These are phyloP conservation scores for Canavalia gladiata DNA, from an alignment of 306 rosid genomes.

Conservation along the genomic window DNA sequence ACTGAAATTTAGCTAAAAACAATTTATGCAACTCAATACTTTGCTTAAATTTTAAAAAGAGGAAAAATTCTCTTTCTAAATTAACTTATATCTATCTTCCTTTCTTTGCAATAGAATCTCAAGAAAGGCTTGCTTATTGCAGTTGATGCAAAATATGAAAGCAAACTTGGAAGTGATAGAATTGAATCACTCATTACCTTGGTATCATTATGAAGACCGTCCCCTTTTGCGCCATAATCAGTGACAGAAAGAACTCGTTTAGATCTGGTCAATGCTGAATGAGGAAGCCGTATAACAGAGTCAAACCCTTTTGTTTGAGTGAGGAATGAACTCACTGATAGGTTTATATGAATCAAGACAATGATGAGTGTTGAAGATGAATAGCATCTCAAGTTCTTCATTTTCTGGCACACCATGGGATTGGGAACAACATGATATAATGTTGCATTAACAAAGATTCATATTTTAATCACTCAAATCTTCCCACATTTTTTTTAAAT, in stretches of 20 bases:
- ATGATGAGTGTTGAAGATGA: slow-evolving; percentile 23
- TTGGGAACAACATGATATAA: too few species aligned
- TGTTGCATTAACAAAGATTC: too few species aligned
- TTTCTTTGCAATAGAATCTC: too few species aligned
- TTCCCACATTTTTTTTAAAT: too few species aligned
- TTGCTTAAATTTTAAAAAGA: too few species aligned
- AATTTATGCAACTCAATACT: too few species aligned
- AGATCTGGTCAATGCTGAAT: slow-evolving; percentile 32
- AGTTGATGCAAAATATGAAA: too few species aligned
- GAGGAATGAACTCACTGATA: slow-evolving; percentile 36
- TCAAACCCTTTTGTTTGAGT: slow-evolving; percentile 38
- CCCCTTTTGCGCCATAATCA: slow-evolving; percentile 70
- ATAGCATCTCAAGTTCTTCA: slow-evolving; percentile 41
- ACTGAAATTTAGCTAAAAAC: too few species aligned
- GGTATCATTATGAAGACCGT: slow-evolving; percentile 64
- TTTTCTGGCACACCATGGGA: not conserved
- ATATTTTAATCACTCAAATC: too few species aligned
- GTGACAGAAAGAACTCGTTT: slow-evolving; percentile 52
- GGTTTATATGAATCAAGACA: not conserved
- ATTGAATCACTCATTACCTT: slow-evolving; percentile 43
- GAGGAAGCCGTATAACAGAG: slow-evolving; percentile 61
- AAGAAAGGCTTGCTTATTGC: too few species aligned
- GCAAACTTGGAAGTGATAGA: not conserved
- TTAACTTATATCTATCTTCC: too few species aligned
- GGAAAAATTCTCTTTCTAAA: too few species aligned